Evolutionary conservation across 345 rosid species (phyloP).

Genomic region (Citrus sp.): DNA sequence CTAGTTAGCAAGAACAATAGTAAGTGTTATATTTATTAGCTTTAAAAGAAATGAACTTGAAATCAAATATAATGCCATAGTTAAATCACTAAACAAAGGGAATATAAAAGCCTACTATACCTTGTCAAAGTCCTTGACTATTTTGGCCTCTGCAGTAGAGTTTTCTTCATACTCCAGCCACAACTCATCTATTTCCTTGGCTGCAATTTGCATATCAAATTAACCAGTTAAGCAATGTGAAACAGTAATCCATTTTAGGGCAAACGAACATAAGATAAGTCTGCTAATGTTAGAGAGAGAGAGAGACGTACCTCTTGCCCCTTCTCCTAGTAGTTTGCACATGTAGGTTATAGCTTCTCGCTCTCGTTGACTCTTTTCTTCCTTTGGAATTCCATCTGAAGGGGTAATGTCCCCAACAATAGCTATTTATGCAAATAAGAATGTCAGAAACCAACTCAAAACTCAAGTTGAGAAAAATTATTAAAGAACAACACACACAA

Average conservation of each 20-base stretch:
- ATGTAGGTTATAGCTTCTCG: conserved; percentile 79
- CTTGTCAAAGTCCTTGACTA: conserved; percentile 96
- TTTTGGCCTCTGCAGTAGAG: conserved; percentile 86
- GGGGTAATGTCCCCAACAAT: conserved; percentile 98
- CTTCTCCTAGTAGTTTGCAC: conserved; percentile 91
- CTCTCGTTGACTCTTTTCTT: conserved; percentile 81
- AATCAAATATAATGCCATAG: not conserved
- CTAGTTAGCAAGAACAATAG: not conserved
- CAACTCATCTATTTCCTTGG: conserved; percentile 63
- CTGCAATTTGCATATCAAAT: conserved; percentile 35
- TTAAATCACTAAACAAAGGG: not conserved
- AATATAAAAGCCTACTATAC: conserved; percentile 21
- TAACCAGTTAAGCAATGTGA: not conserved
- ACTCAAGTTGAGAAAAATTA: not conserved
- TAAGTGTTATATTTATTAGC: not conserved
- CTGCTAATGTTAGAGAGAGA: not conserved
- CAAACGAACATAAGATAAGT: not conserved
- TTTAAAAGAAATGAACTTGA: not conserved
- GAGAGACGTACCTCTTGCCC: conserved; percentile 46
- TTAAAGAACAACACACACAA: not conserved
- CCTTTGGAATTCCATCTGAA: conserved; percentile 80
- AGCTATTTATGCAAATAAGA: conserved; percentile 45
- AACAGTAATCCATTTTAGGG: not conserved
- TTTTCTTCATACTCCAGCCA: conserved; percentile 95
- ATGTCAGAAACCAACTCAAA: not conserved